Base-by-base conservation (phyloP, 2,329 filamentous ascomycete genomes). In the Colletotrichum camelliae region DNA sequence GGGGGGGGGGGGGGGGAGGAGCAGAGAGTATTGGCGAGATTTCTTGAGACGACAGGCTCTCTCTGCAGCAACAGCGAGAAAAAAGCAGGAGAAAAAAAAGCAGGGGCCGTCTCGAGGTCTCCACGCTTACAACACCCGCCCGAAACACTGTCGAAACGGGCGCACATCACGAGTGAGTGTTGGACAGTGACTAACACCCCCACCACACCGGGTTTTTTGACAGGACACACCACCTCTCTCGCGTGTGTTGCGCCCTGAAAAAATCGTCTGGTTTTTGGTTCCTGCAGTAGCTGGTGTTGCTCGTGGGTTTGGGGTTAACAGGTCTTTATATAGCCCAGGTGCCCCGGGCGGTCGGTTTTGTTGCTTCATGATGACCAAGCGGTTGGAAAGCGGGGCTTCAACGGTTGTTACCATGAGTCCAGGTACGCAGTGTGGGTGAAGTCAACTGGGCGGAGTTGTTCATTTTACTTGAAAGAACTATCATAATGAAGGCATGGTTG, bases 101-200 rank as follows among this genome's bases (percentile, higher is more conserved):
- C 67, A 70, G 57, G 67, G 57, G 57, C 67, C 57, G 29, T 35
- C 10, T 18, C 13, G 18, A 48, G 37, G 18, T 70, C 67, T 52
- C 57, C 67, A 70, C 67, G 55, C 16, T 60, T 13, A 16, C 52
- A 60, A 68, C 52, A 68, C 67, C 18, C 16, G 39, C 52, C 71
- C 74, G 74, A 76, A 76, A 76, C 74, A 76, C 71, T 66, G 61
- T 65, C 35, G 74, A 76, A 76, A 76, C 74, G 60, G 71, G 60
- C 52, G 24, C 62, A 65, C 52, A 33, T 70, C 57, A 68, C 66
- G 57, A 37, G 12, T 24, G 37, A 52, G 29, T 65, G 24, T 24
- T 58, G 31, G 39, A 21, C 29, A 10, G 31, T 21, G 57, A 31
- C 13, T 33, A n/a, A 61, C 31, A 33, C 27, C 33, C 21, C 67